Conservation (phyloP, 495 filamentous ascomycete genomes). For the Podospora pseudoanserina region DNA sequence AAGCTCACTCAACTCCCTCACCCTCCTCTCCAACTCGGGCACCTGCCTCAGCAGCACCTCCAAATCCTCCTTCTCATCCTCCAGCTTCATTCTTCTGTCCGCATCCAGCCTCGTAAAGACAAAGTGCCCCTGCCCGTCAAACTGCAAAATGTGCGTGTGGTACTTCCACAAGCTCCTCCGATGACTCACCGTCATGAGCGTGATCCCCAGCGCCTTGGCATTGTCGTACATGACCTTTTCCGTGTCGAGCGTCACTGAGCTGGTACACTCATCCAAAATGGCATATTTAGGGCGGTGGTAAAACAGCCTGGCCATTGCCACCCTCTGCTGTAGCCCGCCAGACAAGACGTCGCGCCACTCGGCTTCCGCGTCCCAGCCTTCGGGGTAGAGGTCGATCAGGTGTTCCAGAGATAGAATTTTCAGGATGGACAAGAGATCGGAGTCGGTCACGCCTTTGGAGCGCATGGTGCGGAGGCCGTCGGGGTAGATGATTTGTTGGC, state of each 20-base stretch:
- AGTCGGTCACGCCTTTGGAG: constrained; percentile 76
- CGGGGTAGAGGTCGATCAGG: constrained; percentile 72
- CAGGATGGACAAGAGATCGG: constrained; percentile 73
- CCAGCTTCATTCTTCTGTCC: constrained; percentile 75
- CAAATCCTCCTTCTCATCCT: constrained; percentile 96
- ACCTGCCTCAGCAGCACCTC: constrained; percentile 79
- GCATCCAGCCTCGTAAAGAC: constrained; percentile 90
- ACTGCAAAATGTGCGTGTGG: constrained; percentile 88
- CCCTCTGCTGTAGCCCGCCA: constrained; percentile 89
- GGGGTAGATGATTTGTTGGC: constrained; percentile 95
- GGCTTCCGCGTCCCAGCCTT: constrained; percentile 89
- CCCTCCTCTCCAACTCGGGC: constrained; percentile 80
- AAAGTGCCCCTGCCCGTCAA: constrained; percentile 89
- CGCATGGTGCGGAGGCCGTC: constrained; percentile 86
- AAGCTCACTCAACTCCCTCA: constrained; percentile 61
- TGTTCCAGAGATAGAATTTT: constrained; percentile 74
- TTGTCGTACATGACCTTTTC: constrained; percentile 96
- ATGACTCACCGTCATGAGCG: constrained; percentile 94
- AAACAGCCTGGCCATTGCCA: constrained; percentile 95
- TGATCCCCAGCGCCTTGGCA: constrained; percentile 85
- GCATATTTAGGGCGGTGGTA: constrained; percentile 91
- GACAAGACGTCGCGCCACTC: constrained; percentile 94
- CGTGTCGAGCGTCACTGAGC: constrained; percentile 84
- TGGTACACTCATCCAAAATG: constrained; percentile 96
- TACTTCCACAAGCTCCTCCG: constrained; percentile 93